Evolutionary conservation across 371 early-diverging fungal genomes (phyloP).

Genomic region (Mucor velutinosus): DNA sequence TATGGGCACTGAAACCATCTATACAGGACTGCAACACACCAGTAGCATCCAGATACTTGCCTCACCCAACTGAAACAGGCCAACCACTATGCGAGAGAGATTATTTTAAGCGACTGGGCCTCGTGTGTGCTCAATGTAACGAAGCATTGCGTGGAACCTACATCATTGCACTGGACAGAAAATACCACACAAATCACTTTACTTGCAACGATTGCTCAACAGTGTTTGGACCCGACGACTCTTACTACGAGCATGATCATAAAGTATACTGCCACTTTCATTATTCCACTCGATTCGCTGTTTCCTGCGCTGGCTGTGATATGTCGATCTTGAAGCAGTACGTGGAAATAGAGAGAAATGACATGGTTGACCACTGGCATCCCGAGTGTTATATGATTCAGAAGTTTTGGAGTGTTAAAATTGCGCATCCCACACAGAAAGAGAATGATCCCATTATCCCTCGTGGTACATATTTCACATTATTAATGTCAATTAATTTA

Average conservation of each 20-base stretch:
- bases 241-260: constrained; percentile 93
- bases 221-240: constrained; percentile 93
- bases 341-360: constrained; percentile 84
- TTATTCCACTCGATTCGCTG: constrained; percentile 87
- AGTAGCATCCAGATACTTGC: constrained; percentile 87
- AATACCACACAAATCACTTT: constrained; percentile 96
- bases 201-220: constrained; percentile 91
- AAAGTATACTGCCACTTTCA: constrained; percentile 94
- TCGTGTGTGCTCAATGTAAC: constrained; percentile 90
- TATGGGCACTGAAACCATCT: not conserved
- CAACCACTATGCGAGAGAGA: constrained; percentile 85
- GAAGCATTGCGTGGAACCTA: constrained; percentile 89
- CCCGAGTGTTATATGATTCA: constrained; percentile 98
- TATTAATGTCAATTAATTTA: not conserved
- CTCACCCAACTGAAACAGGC: constrained; percentile 63
- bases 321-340: constrained; percentile 92
- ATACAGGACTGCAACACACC: constrained; percentile 78
- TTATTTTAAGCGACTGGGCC: constrained; percentile 82
- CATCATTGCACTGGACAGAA: constrained; percentile 88
- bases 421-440: constrained; percentile 38
- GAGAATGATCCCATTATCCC: constrained; percentile 12
- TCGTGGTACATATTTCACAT: not conserved
- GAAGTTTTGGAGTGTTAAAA: constrained; percentile 85
- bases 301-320: constrained; percentile 91
- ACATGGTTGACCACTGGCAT: constrained; percentile 89